Conservation (phyloP, 2,329 filamentous ascomycete species). For the Aspergillus ustus region DNA sequence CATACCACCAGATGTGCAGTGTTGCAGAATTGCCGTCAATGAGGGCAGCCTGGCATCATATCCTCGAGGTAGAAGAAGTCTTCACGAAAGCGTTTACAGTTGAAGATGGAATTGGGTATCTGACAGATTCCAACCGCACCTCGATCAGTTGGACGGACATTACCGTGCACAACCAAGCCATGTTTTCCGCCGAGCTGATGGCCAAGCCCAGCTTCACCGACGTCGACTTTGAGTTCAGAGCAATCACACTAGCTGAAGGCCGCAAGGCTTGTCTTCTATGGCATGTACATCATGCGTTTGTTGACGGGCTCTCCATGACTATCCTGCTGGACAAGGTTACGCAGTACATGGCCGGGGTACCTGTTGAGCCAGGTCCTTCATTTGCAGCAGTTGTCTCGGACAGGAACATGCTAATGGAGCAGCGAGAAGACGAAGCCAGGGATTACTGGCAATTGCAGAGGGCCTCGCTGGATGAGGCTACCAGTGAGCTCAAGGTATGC, state of each 20-base stretch:
- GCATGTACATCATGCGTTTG: slow-evolving; percentile 39
- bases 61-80: no score
- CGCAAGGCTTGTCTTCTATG: slow-evolving; percentile 19
- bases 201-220: not conserved
- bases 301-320: slow-evolving; percentile 37
- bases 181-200: not conserved
- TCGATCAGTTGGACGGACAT: not conserved
- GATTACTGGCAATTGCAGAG: slow-evolving; percentile 9
- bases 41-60: no score
- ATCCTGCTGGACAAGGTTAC: slow-evolving; percentile 29
- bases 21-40: not conserved
- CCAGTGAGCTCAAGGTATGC: not conserved
- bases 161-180: not conserved
- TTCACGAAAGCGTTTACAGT: no score
- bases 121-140: no score
- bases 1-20: not conserved
- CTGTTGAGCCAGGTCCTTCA: slow-evolving; percentile 5
- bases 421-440: not conserved
- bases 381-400: slow-evolving; percentile 6
- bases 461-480: not conserved
- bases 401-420: slow-evolving; percentile 1
- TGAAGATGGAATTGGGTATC: no score
- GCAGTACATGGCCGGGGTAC: slow-evolving; percentile 17
- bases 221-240: not conserved
- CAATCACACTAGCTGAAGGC: no score